Conservation (phyloP, 176 grass and related monocot genomes). For the Tillandsia leiboldiana region DNA sequence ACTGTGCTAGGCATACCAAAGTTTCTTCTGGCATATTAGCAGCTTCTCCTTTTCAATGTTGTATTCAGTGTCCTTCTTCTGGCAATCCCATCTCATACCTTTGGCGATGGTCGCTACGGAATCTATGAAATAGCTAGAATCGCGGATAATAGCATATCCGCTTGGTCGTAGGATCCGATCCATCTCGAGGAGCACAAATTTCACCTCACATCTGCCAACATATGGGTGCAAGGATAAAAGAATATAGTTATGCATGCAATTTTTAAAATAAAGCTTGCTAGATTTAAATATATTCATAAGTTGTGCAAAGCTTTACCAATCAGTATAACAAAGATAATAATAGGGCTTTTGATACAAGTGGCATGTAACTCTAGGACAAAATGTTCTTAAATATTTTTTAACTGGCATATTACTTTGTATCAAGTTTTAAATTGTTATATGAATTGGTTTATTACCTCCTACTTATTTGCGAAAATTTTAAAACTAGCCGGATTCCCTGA, state of each 20-base stretch:
- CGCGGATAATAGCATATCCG: slow-evolving; percentile 64
- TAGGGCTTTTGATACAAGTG: no score
- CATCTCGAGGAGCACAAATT: slow-evolving; percentile 90
- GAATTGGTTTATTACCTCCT: no score
- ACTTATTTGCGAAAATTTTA: no score
- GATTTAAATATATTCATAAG: background rate
- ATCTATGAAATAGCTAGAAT: slow-evolving; percentile 71
- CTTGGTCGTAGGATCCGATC: slow-evolving; percentile 79
- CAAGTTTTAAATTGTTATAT: no score
- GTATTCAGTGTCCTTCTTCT: slow-evolving; percentile 48
- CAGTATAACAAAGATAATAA: no score
- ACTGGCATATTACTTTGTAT: no score
- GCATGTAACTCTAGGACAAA: no score
- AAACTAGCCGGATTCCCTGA: background rate
- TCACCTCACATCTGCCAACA: slow-evolving; percentile 65
- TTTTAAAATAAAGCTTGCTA: background rate
- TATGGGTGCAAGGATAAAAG: background rate
- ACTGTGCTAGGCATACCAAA: slow-evolving; percentile 56
- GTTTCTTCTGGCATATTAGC: slow-evolving; percentile 79
- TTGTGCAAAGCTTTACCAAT: background rate
- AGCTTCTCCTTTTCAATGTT: slow-evolving; percentile 68
- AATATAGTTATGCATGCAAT: no score
- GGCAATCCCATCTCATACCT: slow-evolving; percentile 86
- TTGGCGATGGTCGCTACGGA: slow-evolving; percentile 53
- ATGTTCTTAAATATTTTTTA: no score